Percentiles rank a stretch among this genome's conserved stretches.
Conservation (phyloP, 495 filamentous ascomycete species). For the Neurospora sublineolata region DNA sequence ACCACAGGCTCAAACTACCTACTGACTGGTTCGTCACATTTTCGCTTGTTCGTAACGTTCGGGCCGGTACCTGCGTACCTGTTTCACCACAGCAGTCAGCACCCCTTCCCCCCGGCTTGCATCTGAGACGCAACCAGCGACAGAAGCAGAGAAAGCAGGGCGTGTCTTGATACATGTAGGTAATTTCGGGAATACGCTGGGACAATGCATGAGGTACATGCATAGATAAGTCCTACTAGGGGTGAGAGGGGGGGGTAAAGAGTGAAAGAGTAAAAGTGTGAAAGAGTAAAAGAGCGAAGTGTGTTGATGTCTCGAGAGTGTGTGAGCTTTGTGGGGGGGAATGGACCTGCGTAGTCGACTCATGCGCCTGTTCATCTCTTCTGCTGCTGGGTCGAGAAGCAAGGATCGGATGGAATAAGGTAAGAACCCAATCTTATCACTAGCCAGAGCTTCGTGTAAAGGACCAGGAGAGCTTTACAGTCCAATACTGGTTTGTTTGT, state of each 20-base stretch:
- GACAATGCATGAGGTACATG: background rate
- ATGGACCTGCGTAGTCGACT: background rate
- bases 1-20: background rate
- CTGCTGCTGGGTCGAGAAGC: background rate
- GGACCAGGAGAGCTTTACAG: too few relatives aligned
- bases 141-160: background rate
- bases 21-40: background rate
- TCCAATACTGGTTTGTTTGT: too few relatives aligned
- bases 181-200: background rate
- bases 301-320: background rate
- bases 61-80: background rate
- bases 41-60: background rate
- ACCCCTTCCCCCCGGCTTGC: background rate
- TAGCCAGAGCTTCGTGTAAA: too few relatives aligned
- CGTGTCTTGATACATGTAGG: background rate
- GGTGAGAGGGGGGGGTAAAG: background rate
- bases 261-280: background rate
- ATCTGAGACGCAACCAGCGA: background rate
- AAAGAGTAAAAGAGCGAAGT: background rate
- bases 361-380: background rate
- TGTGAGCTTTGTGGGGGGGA: background rate
- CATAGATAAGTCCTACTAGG: background rate
- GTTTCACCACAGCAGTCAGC: background rate
- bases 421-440: too few relatives aligned
- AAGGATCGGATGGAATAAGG: background rate